Conservation (phyloP, 2,329 filamentous ascomycete species). For the Xylaria sp. region DNA sequence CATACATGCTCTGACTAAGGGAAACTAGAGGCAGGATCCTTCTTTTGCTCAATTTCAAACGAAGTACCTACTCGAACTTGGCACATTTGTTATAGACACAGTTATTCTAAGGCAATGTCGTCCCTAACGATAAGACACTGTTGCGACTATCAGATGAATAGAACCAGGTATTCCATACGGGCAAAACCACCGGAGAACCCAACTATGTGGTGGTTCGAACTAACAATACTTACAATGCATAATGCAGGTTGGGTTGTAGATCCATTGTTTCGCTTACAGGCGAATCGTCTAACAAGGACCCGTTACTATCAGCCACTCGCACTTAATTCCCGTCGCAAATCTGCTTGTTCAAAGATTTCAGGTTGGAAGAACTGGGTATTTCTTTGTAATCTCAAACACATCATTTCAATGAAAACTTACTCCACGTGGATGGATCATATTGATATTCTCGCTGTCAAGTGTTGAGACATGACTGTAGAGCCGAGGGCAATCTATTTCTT, state of each 20-base stretch:
- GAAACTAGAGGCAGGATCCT: not conserved
- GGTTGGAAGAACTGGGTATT: too few species aligned
- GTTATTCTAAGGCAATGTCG: too few species aligned
- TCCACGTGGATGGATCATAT: too few species aligned
- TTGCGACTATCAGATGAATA: too few species aligned
- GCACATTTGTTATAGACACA: not conserved
- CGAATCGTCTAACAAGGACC: not conserved
- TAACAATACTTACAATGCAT: conserved; percentile 8
- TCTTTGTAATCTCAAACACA: too few species aligned
- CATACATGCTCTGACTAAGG: not conserved
- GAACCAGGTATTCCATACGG: too few species aligned
- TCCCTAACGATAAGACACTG: too few species aligned
- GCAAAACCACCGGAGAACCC: not conserved
- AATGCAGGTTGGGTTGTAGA: conserved; percentile 14
- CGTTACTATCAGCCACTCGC: not conserved
- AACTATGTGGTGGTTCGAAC: not conserved
- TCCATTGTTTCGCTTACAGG: conserved; percentile 9
- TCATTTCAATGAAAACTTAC: too few species aligned
- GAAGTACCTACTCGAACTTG: not conserved
- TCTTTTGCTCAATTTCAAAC: not conserved
- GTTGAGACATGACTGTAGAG: too few species aligned
- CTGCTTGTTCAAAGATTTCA: too few species aligned
- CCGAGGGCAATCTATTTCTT: not conserved
- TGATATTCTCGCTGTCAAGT: too few species aligned
- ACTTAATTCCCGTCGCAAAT: not conserved